A percentile compares a stretch with the other conserved stretches of the same genome.
These are phyloP conservation scores for Kodamaea nitidulidarum DNA, from an alignment of 805 yeast species.

Conservation along the genomic window DNA sequence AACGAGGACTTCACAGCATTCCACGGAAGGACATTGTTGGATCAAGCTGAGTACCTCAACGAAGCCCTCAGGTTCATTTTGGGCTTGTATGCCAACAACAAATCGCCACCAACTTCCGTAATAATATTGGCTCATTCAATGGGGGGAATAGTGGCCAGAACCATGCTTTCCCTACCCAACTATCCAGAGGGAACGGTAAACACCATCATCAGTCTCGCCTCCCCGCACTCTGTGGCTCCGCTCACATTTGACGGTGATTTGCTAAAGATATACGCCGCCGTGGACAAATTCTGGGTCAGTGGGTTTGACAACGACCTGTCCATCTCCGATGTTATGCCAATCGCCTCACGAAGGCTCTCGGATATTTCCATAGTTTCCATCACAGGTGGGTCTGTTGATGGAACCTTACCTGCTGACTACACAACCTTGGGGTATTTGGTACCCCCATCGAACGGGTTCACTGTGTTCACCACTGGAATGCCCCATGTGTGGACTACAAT, in stretches of 20 bases:
- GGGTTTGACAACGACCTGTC: conserved; percentile 35
- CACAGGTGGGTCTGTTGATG: conserved; percentile 83
- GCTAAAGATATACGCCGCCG: conserved; percentile 63
- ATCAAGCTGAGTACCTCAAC: conserved; percentile 89
- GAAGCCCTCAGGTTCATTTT: conserved; percentile 81
- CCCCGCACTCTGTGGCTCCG: conserved; percentile 93
- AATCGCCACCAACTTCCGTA: conserved; percentile 60
- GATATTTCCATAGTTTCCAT: conserved; percentile 75
- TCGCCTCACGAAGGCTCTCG: conserved; percentile 36
- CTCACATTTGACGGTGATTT: conserved; percentile 90
- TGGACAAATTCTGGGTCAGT: conserved; percentile 76
- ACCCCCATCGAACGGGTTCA: conserved; percentile 73
- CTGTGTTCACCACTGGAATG: conserved; percentile 79
- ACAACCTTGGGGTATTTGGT: conserved; percentile 68
- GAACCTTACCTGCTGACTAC: conserved; percentile 84
- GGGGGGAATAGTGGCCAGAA: conserved; percentile 95
- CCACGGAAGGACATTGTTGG: conserved; percentile 89
- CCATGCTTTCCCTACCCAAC: conserved; percentile 75
- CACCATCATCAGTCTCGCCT: conserved; percentile 77
- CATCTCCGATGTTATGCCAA: neutral
- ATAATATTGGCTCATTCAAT: conserved; percentile 86
- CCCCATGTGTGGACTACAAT: conserved; percentile 92
- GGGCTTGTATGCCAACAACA: conserved; percentile 50
- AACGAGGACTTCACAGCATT: conserved; percentile 95
- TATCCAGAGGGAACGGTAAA: conserved; percentile 69